Evolutionary conservation across 805 yeast species (phyloP), one percentile per base, ranked within the genome.

Genomic region (Kazachstania bromeliacearum): DNA sequence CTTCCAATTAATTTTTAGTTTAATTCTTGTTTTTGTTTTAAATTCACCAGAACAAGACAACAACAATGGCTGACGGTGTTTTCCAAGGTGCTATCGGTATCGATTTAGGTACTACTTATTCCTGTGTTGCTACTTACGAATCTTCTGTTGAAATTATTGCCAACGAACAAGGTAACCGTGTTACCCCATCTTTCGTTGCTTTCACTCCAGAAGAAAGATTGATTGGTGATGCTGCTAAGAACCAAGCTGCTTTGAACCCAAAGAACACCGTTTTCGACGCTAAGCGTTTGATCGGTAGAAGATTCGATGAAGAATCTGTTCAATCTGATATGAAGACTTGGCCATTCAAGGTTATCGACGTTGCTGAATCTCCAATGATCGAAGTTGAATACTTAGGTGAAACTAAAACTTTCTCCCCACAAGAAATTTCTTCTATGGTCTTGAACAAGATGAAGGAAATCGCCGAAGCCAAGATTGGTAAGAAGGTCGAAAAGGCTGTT

Each of bases 71-170:
- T 80, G 96, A 87, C 77, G 95, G 95, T 81, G 92, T 87, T 74
- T 87, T 83, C 81, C 92, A 88, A 79, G 96, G 96, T 82, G 92
- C 92, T 70, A 83, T 85, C 66, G 98, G 98, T 81, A 89, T 89
- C 79, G 97, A 88, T 76, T 77, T 79, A 65, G 88, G 88, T 68
- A 79, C 88, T 43, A 85, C 95, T 41, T 85, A 85, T 72, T 85
- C 95, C 35, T 87, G 96, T 77, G 96, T 87, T 47, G 96, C 95
- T 55, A 94, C 85, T 60, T 85, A 85, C 72, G 73, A 85, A 56
- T 82, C 83, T 60, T 92, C 88, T 53, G 96, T 88, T 39, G 96
- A 88, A 67, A 88, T 87, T 64, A 83, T 87, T 61, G 95, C 96
- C 57, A 87, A 87, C 64, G 96, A 88, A 66, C 96, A 87, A 73